Base-by-base conservation (phyloP, 2,329 filamentous ascomycete species). In the Trichoderma sp. region DNA sequence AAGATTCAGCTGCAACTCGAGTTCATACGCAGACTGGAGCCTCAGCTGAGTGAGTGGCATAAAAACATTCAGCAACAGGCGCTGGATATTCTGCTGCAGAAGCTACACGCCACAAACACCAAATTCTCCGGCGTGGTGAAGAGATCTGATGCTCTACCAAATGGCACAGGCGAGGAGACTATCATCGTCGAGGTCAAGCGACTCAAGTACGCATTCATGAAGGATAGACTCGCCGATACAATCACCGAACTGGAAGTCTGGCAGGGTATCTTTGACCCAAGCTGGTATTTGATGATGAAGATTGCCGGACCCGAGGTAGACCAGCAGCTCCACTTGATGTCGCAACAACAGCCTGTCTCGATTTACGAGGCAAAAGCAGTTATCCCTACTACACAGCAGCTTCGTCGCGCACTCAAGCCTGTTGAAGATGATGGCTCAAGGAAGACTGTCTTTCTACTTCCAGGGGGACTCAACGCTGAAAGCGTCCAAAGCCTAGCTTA, bases 1-100 rank as follows among this genome's bases (percentile, higher is more conserved):
- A 70, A 70, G n/a, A 65, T 71, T 32, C 55, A 58, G 4, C 54
- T 68, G n/a, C 73, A 74, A 60, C 69, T 74, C 7, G 60, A 72
- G 13, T 69, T 74, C 28, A 54, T 71, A 32, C 59, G 69, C 52
- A 49, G 66, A 16, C 51, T 73, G 39, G 68, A 72, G 4, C 52
- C 64, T 13, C 56, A 71, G 18, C 73, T 75, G 64, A 66, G 66
- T 34, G 69, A 72, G 4, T 56, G 70, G 16, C 68, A 74, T 32
- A 71, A 68, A 24, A 69, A 70, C n/a, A 59, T 72, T 30, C 73
- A 72, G 37, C 37, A 72, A 21, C 65, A 70, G 26, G 70, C 66
- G 4, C 64, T 75, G 13, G 49, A 59, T 5, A 64, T 72, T 46
- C 59, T 76, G 21, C 43, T 59, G 13, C 58, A 64, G 30, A 74